Evolutionary conservation across 176 grass and related monocot species (phyloP).

Genomic region (Oryza rufipogon): DNA sequence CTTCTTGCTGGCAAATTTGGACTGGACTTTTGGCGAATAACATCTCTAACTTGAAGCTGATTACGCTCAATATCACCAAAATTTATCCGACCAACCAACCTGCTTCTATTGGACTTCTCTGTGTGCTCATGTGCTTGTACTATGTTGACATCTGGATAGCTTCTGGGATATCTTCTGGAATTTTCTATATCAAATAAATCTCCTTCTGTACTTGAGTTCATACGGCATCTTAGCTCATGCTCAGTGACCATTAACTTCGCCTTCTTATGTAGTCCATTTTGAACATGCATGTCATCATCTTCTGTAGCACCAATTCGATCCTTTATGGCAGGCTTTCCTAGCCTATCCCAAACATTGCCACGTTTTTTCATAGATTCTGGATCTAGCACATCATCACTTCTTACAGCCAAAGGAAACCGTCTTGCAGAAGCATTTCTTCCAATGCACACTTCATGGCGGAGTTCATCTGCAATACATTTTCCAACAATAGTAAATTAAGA

Average conservation of each 20-base stretch:
- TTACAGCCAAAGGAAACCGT: slow-evolving; percentile 40
- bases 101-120: slow-evolving; percentile 53
- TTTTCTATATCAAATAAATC: slow-evolving; percentile 40
- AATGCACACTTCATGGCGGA: slow-evolving; percentile 16
- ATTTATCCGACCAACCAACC: slow-evolving; percentile 44
- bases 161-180: slow-evolving; percentile 32
- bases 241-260: slow-evolving; percentile 39
- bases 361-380: slow-evolving; percentile 43
- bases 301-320: slow-evolving; percentile 36
- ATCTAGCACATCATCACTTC: slow-evolving; percentile 33
- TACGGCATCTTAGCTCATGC: slow-evolving; percentile 40
- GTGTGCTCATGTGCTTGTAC: slow-evolving; percentile 12
- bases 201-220: slow-evolving; percentile 26
- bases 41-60: slow-evolving; percentile 46
- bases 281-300: slow-evolving; percentile 29
- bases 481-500: slow-evolving; percentile 21
- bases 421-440: slow-evolving; percentile 46
- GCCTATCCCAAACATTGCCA: slow-evolving; percentile 78
- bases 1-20: slow-evolving; percentile 38
- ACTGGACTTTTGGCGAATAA: slow-evolving; percentile 42
- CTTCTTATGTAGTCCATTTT: slow-evolving; percentile 50
- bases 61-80: slow-evolving; percentile 42
- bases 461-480: slow-evolving; percentile 53
- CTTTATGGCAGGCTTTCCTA: slow-evolving; percentile 54
- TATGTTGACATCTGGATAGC: slow-evolving; percentile 26